Percentiles rank a stretch among this genome's conserved stretches.
These are phyloP conservation scores for Saccharomyces hybrid DNA, from an alignment of 1,139 yeast genomes.

Conservation along the genomic window DNA sequence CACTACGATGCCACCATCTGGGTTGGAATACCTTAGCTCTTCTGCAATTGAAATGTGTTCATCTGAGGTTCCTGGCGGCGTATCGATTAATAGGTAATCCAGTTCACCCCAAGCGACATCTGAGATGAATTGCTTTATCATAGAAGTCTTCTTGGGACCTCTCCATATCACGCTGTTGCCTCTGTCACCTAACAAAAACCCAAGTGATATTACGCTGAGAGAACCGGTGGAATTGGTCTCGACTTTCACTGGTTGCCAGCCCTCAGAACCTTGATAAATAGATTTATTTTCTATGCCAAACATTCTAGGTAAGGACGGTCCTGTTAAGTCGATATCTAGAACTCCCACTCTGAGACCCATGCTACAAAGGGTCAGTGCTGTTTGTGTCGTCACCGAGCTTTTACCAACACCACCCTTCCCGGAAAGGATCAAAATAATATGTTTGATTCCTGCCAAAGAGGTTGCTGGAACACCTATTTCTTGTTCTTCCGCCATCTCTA, in stretches of 20 bases:
- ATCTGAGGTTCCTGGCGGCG: constrained; percentile 98
- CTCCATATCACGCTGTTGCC: constrained; percentile 96
- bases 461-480: constrained; percentile 34
- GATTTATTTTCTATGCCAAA: constrained; percentile 79
- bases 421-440: constrained; percentile 71
- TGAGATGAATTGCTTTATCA: constrained; percentile 85
- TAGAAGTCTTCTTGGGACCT: constrained; percentile 96
- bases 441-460: constrained; percentile 58
- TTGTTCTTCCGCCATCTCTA: neutral
- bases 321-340: constrained; percentile 88
- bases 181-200: constrained; percentile 73
- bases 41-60: constrained; percentile 97
- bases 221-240: constrained; percentile 23
- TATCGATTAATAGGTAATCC: constrained; percentile 84
- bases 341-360: constrained; percentile 82
- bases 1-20: constrained; percentile 89
- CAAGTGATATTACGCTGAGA: constrained; percentile 75
- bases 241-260: constrained; percentile 81
- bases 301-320: constrained; percentile 95
- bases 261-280: constrained; percentile 72
- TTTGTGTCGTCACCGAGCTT: constrained; percentile 88
- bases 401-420: constrained; percentile 99
- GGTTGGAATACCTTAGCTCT: constrained; percentile 65
- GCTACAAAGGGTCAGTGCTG: constrained; percentile 67
- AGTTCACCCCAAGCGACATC: constrained; percentile 87